Evolutionary conservation across 495 filamentous ascomycete species (phyloP).

Genomic region (Hypomontagnella submonticulosa): DNA sequence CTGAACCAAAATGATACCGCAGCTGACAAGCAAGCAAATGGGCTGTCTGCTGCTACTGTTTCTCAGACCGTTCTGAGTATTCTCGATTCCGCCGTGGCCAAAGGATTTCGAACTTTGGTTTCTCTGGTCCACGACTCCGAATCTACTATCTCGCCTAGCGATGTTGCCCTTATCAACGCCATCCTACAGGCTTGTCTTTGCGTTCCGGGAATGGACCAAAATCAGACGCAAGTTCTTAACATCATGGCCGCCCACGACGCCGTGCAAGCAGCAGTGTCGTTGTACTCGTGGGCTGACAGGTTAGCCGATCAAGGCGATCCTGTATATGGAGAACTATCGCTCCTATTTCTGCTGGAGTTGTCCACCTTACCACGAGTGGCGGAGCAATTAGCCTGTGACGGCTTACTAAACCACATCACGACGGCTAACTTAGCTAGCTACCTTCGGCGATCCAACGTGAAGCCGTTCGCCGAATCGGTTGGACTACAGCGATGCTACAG

Average conservation of each 20-base stretch:
- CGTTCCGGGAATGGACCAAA: conserved; percentile 71
- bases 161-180: conserved; percentile 89
- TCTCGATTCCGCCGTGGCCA: conserved; percentile 78
- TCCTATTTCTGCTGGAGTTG: conserved; percentile 88
- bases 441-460: conserved; percentile 74
- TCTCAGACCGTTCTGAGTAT: conserved; percentile 73
- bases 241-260: conserved; percentile 73
- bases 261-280: conserved; percentile 80
- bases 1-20: conserved; percentile 6
- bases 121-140: conserved; percentile 73
- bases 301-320: conserved; percentile 80
- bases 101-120: conserved; percentile 81
- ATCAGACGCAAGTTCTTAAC: conserved; percentile 71
- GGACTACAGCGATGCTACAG: conserved; percentile 72
- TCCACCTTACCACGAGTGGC: conserved; percentile 84
- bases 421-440: conserved; percentile 78
- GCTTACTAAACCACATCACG: conserved; percentile 77
- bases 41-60: conserved; percentile 50
- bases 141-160: conserved; percentile 64
- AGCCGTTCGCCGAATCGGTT: conserved; percentile 68
- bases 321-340: conserved; percentile 90
- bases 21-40: conserved; percentile 50
- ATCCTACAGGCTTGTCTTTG: conserved; percentile 84
- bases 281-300: conserved; percentile 95
- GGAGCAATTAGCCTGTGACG: conserved; percentile 88